Evolutionary conservation across 139 green algal species (phyloP).

Genomic region (Chlorella sp.): DNA sequence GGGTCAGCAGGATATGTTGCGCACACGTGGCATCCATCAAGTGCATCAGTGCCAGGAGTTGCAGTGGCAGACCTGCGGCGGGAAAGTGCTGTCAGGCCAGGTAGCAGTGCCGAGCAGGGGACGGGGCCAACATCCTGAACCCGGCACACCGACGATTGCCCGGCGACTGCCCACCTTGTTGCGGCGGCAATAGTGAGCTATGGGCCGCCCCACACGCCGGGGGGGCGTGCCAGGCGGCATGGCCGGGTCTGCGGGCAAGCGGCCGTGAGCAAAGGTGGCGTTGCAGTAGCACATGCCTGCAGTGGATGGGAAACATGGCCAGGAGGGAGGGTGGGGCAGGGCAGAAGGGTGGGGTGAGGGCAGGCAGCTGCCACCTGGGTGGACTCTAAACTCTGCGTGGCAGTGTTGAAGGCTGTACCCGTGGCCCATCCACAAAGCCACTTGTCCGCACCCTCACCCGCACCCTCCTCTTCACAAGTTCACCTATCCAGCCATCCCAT

Average conservation of each 20-base stretch:
- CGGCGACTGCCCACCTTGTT: background rate
- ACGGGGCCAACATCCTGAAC: too few relatives aligned
- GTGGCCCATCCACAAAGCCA: too few relatives aligned
- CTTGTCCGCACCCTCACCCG: too few relatives aligned
- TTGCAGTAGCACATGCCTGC: constrained; percentile 26
- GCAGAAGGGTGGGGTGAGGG: too few relatives aligned
- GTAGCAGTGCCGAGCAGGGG: background rate
- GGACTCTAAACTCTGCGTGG: too few relatives aligned
- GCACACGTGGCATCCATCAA: background rate
- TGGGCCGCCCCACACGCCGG: background rate
- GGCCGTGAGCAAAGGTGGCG: constrained; percentile 7
- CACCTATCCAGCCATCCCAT: too few relatives aligned
- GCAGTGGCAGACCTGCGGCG: background rate
- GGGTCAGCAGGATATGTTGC: too few relatives aligned
- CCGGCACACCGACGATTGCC: too few relatives aligned
- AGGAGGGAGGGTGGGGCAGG: background rate
- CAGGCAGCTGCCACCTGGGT: too few relatives aligned
- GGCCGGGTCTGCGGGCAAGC: background rate
- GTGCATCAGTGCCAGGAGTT: background rate
- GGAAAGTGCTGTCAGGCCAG: background rate
- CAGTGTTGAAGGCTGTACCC: too few relatives aligned
- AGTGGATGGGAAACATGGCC: too few relatives aligned
- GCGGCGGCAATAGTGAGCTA: constrained; percentile 9
- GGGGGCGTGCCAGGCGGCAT: constrained; percentile 9
- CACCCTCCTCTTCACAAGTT: too few relatives aligned